Evolutionary conservation across 768 basidiomycete species (phyloP), one percentile per base, ranked within the genome.

Genomic region (Suillus sp.): DNA sequence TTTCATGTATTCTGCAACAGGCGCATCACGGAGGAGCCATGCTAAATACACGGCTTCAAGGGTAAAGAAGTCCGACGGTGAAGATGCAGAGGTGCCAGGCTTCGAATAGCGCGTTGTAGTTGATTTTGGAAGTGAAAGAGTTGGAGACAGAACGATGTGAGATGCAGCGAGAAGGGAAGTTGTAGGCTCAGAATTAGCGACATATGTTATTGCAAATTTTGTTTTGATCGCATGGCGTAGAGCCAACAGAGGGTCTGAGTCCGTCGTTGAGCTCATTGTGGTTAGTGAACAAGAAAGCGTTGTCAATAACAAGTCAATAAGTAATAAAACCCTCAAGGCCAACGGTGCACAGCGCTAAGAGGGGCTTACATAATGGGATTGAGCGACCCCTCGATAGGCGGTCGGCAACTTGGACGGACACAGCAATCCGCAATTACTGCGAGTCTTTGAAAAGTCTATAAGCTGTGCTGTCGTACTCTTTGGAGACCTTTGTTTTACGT

Each of bases 1-100:
- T 71, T 89, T 90, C 86, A 96, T 87, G 77, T 99, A 99, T 67
- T 96, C 93, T 18, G 90, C 91, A 35, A 87, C 86, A 0, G 86
- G 80, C 0, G 86, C 85, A 72, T 93, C 91, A 53, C 85, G 80
- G 37, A 90, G 81, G 4, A 88, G 78, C 91, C 90, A 99, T 34
- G 91, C 89, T n/a, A 96, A 81, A 68, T 92, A 90, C 10, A 99
- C 80, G 1, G 93, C 90, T 59, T 92, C 91, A 16, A 95, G 75
- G 11, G 91, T 83, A 75, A 91, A 93, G 67, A 90, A 90, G 55
- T 92, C 89, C 10, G 59, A 61, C 4, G 66, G 35, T 1, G 66
- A 66, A 1, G 71, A 54, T 0, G 76, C 74, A 11, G 79, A 74
- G 13, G 80, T 74, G 38, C 80, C 87, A 27, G 84, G 87, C 71